Conservation (phyloP, 1,139 yeast species). For the Yamadazyma triangularis region DNA sequence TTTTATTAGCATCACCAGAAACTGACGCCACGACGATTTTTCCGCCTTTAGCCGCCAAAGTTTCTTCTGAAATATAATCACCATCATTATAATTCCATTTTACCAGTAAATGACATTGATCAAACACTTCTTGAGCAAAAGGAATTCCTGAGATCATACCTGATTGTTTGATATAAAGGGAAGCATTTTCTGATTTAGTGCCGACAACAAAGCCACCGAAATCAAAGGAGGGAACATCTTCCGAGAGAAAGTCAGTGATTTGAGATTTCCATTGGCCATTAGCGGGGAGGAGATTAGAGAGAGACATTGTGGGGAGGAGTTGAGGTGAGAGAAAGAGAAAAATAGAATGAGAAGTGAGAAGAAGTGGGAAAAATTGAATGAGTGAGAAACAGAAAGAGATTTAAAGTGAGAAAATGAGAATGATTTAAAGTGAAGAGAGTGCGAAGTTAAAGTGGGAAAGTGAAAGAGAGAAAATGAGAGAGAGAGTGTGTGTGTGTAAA, state of each 20-base stretch:
- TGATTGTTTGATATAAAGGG: conserved; percentile 71
- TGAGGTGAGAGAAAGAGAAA: no score
- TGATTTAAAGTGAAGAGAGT: no score
- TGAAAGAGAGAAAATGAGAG: no score
- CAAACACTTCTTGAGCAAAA: conserved; percentile 80
- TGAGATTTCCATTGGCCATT: conserved; percentile 78
- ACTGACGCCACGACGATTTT: conserved; percentile 76
- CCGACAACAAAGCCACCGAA: conserved; percentile 97
- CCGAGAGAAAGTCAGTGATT: conserved; percentile 70
- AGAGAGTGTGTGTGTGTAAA: no score
- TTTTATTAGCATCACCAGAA: conserved; percentile 73
- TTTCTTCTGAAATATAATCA: conserved; percentile 38
- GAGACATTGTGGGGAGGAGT: conserved; percentile 22
- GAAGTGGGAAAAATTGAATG: no score
- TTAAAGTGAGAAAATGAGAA: no score
- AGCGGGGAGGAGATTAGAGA: conserved; percentile 62
- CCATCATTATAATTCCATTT: conserved; percentile 80
- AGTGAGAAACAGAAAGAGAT: no score
- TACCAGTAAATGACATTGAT: conserved; percentile 66
- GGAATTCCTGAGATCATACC: conserved; percentile 90
- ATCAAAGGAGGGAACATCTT: conserved; percentile 92
- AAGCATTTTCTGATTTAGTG: conserved; percentile 61
- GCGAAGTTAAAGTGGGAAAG: no score
- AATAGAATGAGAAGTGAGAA: background rate
- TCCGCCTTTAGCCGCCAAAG: conserved; percentile 38